Base-by-base conservation (phyloP, 225 moss, liverwort and hornwort genomes). In the Bryoerythrophyllum caledonicum region DNA sequence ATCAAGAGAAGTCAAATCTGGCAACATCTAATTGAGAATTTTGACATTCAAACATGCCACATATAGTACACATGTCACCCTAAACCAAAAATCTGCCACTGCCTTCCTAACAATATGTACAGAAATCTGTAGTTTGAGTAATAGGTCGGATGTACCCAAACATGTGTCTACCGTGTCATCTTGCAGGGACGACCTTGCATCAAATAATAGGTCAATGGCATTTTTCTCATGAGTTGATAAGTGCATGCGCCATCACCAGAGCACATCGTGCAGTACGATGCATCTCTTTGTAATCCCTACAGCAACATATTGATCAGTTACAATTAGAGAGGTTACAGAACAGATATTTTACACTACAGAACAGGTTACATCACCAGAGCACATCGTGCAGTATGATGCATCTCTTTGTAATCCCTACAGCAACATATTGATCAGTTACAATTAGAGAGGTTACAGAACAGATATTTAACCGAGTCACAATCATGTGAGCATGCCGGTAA, bases 291-390 rank as follows among this genome's bases (percentile, higher is more conserved):
- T 19, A 46, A 24, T 32, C 44, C 79, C 86, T 86, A 76, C 76
- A 81, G 63, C 62, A 74, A 75, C 56, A 48, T 72, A 60, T 58
- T 55, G 51, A 41, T 12, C 62, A 72, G 53, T 30, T 38, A 17
- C 48, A 79, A n/a, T 28, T 35, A 17, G 17, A 71, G 72, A 63
- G 49, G 26, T 58, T 20, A 60, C 6, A 51, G 55, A 32, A 26
- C 1, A 57, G 13, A 40, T 68, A 12, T 10, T n/a, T n/a, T n/a
- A n/a, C n/a, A n/a, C n/a, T n/a, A n/a, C n/a, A n/a, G n/a, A n/a
- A n/a, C n/a, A n/a, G n/a, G n/a, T n/a, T n/a, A n/a, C 37, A 86
- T 62, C 49, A 86, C 83, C 21, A 86, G 65, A 40, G 86, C 83
- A 79, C 73, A 78, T 60, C 38, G 60, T 11, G 86, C 81, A 60